Evolutionary conservation across 345 rosid species (phyloP), one percentile per base, ranked within the genome.

Genomic region (Eucalyptus urophylla): DNA sequence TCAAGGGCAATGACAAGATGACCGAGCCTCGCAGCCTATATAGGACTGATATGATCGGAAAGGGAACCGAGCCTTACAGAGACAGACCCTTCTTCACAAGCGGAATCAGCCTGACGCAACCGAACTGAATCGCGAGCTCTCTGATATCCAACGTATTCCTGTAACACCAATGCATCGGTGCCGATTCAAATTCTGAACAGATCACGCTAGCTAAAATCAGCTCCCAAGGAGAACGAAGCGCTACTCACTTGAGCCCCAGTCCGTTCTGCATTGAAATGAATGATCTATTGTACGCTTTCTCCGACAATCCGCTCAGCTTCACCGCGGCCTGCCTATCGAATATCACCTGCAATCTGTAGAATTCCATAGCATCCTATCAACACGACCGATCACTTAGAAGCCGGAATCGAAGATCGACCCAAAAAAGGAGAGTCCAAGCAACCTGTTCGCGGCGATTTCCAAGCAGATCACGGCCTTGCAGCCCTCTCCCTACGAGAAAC

Each of bases 401-500:
- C 22, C 0, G 12, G 5, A 37, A 72, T 72, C 21, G 33, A 21
- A 56, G 24, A 54, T 29, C 51, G 72, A 56, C 44, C 37, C 87
- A 8, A 24, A 76, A 5, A 54, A 14, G 40, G 49, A 45, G 69
- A 62, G 37, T 37, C 14, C 11, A 33, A 22, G 17, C 22, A 87
- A 96, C 98, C 99, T 92, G 90, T 96, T 89, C 14, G 99, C 96
- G 24, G 99, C 98, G 49, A 98, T 95, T 91, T 98, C 99, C 24
- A 98, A 87, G 94, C 98, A 98, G 92, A 97, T 96, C 72, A 97
- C 89, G 72, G 99, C 97, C 92, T 98, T 98, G 86, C 99, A 94
- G 86, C 96, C 91, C 96, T 98, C 99, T 83, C 99, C 99, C 99
- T 97, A 87, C 60, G 83, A 37, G 72, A 86, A 86, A 90, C 31